Percentiles rank a stretch among this genome's conserved stretches.
phyloP scores from a whole-genome alignment of 139 green algal genomes.

The Eudorina sp. region DNA sequence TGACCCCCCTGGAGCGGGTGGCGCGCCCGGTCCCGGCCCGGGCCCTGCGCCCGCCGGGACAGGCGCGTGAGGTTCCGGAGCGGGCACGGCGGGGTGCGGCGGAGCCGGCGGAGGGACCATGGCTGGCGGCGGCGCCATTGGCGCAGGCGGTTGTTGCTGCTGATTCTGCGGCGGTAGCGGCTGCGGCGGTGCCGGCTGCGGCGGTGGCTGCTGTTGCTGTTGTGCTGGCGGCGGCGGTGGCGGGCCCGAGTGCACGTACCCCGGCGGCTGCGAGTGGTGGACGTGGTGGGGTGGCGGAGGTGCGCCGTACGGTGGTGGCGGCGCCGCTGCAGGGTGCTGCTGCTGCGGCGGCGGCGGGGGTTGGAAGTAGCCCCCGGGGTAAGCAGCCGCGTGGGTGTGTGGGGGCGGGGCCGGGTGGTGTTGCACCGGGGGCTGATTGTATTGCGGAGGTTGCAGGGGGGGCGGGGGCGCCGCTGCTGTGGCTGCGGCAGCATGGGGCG shows the following conservation, averaged over 20 bases:
- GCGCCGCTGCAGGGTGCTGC: neutral
- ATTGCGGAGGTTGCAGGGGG: neutral
- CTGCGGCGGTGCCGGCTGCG: neutral
- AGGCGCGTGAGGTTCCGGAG: neutral
- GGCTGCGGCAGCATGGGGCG: neutral
- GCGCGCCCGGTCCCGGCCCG: too few relatives aligned
- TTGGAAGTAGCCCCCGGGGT: neutral
- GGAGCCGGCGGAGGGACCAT: neutral
- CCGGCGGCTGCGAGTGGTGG: neutral
- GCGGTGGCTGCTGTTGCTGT: neutral
- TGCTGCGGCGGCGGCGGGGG: neutral
- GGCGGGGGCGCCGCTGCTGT: neutral
- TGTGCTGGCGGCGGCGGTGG: neutral
- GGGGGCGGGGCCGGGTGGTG: conserved; percentile 1
- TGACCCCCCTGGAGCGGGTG: neutral
- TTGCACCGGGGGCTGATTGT: neutral
- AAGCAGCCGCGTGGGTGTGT: neutral
- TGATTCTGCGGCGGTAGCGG: neutral
- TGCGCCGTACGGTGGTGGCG: neutral
- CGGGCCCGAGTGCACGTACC: neutral
- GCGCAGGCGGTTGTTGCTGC: too few relatives aligned
- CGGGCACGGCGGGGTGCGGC: neutral
- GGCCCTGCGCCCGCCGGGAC: neutral
- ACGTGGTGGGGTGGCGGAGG: neutral
- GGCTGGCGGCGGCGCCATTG: too few relatives aligned